phyloP scores from a whole-genome alignment of 345 rosid genomes.

The Limnanthes douglasii region DNA sequence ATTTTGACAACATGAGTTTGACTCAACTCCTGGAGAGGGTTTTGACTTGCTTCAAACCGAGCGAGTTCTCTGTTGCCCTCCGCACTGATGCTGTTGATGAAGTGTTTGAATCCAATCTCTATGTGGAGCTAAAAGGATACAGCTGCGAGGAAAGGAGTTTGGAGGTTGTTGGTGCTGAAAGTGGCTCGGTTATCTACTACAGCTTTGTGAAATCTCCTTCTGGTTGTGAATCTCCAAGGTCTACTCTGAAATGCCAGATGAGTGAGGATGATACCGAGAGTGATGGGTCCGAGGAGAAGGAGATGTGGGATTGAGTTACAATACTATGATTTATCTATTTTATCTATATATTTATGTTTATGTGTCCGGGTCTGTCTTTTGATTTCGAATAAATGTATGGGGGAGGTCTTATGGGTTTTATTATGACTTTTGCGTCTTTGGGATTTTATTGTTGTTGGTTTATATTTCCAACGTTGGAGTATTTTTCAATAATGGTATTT shows the following conservation, averaged over 20 bases:
- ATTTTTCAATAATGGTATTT: too few species aligned
- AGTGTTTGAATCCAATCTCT: constrained; percentile 18
- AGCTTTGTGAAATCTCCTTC: constrained; percentile 12
- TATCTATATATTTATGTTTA: too few species aligned
- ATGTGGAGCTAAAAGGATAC: constrained; percentile 28
- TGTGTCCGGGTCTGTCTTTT: too few species aligned
- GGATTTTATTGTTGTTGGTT: too few species aligned
- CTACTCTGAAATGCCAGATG: constrained; percentile 21
- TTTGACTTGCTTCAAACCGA: constrained; percentile 58
- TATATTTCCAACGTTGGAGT: too few species aligned
- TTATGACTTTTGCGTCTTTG: too few species aligned
- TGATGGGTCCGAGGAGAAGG: constrained; percentile 23
- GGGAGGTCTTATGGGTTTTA: too few species aligned
- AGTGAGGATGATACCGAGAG: constrained; percentile 17
- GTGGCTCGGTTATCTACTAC: constrained; percentile 19
- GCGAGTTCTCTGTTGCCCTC: constrained; percentile 60
- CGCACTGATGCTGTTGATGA: constrained; percentile 21
- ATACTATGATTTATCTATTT: too few species aligned
- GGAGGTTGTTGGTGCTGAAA: constrained; percentile 15
- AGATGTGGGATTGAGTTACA: too few species aligned
- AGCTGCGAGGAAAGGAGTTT: constrained; percentile 14
- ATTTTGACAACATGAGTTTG: constrained; percentile 23
- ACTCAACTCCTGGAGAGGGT: constrained; percentile 51
- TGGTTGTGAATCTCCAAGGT: constrained; percentile 16
- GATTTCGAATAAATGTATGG: too few species aligned